phyloP scores from a whole-genome alignment of 192 early-diverging fungal species.

The Radiomyces spectabilis region DNA sequence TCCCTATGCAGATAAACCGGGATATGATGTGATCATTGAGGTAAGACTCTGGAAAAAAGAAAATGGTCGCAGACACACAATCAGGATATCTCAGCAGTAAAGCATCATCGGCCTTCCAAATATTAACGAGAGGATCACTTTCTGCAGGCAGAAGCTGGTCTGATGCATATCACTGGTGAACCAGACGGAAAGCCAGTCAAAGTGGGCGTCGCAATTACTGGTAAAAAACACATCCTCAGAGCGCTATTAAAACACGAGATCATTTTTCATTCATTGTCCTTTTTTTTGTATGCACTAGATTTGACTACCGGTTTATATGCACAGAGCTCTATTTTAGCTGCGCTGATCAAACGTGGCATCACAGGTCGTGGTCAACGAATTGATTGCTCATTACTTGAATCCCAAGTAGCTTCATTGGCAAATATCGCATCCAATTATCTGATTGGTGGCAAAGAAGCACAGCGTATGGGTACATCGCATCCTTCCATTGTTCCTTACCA shows the following conservation, averaged over 20 bases:
- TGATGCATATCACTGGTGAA: slow-evolving; percentile 97
- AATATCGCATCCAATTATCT: slow-evolving; percentile 89
- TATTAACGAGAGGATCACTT: neutral
- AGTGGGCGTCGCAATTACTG: slow-evolving; percentile 95
- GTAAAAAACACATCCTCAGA: slow-evolving; percentile 28
- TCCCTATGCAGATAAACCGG: slow-evolving; percentile 70
- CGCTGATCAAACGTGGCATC: slow-evolving; percentile 56
- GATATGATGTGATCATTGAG: slow-evolving; percentile 88
- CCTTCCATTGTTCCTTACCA: slow-evolving; percentile 92
- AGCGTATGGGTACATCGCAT: slow-evolving; percentile 83
- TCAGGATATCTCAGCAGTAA: neutral
- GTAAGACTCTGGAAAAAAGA: too few relatives aligned
- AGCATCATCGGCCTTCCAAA: neutral
- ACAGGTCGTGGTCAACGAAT: slow-evolving; percentile 77
- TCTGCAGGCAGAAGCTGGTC: slow-evolving; percentile 69
- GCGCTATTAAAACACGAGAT: neutral
- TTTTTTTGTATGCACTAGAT: slow-evolving; percentile 28
- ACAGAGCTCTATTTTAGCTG: slow-evolving; percentile 87
- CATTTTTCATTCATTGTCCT: neutral
- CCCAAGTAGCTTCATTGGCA: slow-evolving; percentile 78
- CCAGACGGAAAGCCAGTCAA: slow-evolving; percentile 78
- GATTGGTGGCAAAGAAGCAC: slow-evolving; percentile 72
- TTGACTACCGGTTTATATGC: slow-evolving; percentile 77
- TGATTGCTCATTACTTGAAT: slow-evolving; percentile 84
- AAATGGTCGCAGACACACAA: neutral